These are phyloP conservation scores for Blastomyces emzantsi DNA, from an alignment of 2,329 filamentous ascomycete species.

Conservation along the genomic window DNA sequence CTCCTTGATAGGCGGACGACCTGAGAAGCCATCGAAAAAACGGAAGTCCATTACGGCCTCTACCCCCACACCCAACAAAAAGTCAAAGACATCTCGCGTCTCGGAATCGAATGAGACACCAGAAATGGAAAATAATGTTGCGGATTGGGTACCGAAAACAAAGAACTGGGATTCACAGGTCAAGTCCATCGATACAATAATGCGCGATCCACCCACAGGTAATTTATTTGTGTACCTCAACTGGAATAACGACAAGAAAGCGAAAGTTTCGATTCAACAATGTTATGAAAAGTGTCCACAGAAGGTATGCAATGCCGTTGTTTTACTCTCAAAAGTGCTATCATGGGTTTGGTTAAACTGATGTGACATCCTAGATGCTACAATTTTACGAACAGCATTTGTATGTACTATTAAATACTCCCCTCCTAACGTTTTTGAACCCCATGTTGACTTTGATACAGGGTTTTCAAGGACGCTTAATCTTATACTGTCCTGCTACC, in stretches of 20 bases:
- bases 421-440: conserved; percentile 2
- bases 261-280: conserved; percentile 33
- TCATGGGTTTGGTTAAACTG: not conserved
- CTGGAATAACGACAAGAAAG: conserved; percentile 39
- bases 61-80: conserved; percentile 25
- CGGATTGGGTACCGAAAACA: conserved; percentile 32
- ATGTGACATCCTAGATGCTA: conserved; percentile 33
- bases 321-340: not conserved
- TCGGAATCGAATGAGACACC: conserved; percentile 17
- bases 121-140: conserved; percentile 18
- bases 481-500: not conserved
- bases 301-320: conserved; percentile 24
- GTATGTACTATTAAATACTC: conserved; percentile 24
- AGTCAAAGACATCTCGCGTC: conserved; percentile 22
- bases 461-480: conserved; percentile 31
- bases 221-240: conserved; percentile 33
- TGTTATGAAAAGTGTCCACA: conserved; percentile 38
- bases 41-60: conserved; percentile 23
- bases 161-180: conserved; percentile 40
- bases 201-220: conserved; percentile 27
- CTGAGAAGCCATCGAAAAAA: conserved; percentile 21
- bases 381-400: conserved; percentile 42
- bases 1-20: conserved; percentile 34
- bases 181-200: conserved; percentile 35
- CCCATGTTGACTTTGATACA: conserved; percentile 17